Evolutionary conservation across 805 yeast genomes (phyloP).

Genomic region (Blastobotrys robertii): DNA sequence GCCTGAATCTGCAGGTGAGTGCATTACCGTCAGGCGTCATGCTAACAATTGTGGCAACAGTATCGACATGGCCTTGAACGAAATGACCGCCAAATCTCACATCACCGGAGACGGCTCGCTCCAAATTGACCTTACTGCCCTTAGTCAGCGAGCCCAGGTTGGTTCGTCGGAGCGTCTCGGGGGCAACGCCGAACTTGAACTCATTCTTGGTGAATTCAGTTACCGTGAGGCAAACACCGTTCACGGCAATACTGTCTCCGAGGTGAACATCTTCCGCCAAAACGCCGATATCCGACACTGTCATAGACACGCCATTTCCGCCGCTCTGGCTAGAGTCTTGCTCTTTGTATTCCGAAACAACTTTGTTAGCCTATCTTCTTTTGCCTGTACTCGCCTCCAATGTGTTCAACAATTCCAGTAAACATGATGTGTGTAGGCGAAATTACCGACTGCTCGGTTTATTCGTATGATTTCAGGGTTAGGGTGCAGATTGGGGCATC

Average conservation of each 20-base stretch:
- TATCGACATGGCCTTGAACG: conserved; percentile 97
- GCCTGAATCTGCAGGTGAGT: conserved; percentile 59
- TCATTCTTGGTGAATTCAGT: conserved; percentile 54
- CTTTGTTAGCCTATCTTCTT: conserved; percentile 14
- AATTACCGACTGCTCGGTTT: neutral
- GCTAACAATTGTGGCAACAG: conserved; percentile 57
- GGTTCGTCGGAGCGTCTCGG: conserved; percentile 80
- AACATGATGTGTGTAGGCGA: conserved; percentile 45
- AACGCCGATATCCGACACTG: conserved; percentile 48
- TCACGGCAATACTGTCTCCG: conserved; percentile 89
- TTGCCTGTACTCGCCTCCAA: conserved; percentile 40
- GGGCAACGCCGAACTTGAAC: conserved; percentile 87
- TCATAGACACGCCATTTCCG: conserved; percentile 66
- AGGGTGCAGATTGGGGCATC: neutral
- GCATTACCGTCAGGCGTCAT: conserved; percentile 61
- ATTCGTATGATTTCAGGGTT: neutral
- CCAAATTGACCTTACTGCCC: conserved; percentile 71
- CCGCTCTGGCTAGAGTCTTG: conserved; percentile 45
- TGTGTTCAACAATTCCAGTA: conserved; percentile 84
- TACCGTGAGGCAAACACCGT: conserved; percentile 87
- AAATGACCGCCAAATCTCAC: conserved; percentile 93
- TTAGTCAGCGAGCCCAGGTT: conserved; percentile 51
- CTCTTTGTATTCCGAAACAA: conserved; percentile 37
- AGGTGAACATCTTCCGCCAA: conserved; percentile 74
- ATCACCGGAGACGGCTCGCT: conserved; percentile 78